These are phyloP conservation scores for Kondoa malvinella DNA, from an alignment of 768 basidiomycete genomes.

Conservation along the genomic window DNA sequence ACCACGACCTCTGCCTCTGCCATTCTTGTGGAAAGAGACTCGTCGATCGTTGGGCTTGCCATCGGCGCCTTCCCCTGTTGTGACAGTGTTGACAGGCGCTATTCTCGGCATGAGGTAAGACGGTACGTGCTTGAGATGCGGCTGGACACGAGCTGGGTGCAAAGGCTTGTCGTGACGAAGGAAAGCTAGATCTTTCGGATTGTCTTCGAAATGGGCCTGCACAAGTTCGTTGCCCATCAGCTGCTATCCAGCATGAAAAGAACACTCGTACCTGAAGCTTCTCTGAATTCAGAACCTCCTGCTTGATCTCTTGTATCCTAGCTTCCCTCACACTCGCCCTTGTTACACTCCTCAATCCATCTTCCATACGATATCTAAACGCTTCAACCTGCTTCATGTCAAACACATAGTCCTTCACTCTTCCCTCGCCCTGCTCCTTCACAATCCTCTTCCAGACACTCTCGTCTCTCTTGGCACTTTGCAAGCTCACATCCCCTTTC, in stretches of 20 bases:
- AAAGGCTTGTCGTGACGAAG: slow-evolving; percentile 86
- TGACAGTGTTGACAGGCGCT: slow-evolving; percentile 38
- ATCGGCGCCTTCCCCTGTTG: neutral
- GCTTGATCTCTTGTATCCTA: slow-evolving; percentile 76
- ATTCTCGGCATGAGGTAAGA: slow-evolving; percentile 76
- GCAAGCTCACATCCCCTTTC: slow-evolving; percentile 50
- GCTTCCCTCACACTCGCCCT: slow-evolving; percentile 74
- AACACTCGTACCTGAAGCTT: slow-evolving; percentile 66
- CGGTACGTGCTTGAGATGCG: slow-evolving; percentile 92
- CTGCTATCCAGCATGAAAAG: neutral
- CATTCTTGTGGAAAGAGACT: slow-evolving; percentile 14
- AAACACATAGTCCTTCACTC: slow-evolving; percentile 75
- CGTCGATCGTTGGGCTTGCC: slow-evolving; percentile 1
- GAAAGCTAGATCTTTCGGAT: slow-evolving; percentile 80
- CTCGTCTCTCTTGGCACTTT: slow-evolving; percentile 60
- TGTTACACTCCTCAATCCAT: slow-evolving; percentile 77
- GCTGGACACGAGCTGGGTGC: slow-evolving; percentile 70
- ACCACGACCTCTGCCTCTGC: neutral
- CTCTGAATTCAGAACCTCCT: slow-evolving; percentile 84
- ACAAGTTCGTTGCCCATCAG: neutral
- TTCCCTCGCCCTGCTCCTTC: slow-evolving; percentile 44
- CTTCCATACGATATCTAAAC: slow-evolving; percentile 95
- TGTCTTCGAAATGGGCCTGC: slow-evolving; percentile 94
- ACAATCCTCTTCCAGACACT: slow-evolving; percentile 58
- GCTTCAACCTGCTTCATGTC: slow-evolving; percentile 93